Evolutionary conservation across 768 basidiomycete genomes (phyloP), one percentile per base, ranked within the genome.

Genomic region (Gloeostereum incarnatum): DNA sequence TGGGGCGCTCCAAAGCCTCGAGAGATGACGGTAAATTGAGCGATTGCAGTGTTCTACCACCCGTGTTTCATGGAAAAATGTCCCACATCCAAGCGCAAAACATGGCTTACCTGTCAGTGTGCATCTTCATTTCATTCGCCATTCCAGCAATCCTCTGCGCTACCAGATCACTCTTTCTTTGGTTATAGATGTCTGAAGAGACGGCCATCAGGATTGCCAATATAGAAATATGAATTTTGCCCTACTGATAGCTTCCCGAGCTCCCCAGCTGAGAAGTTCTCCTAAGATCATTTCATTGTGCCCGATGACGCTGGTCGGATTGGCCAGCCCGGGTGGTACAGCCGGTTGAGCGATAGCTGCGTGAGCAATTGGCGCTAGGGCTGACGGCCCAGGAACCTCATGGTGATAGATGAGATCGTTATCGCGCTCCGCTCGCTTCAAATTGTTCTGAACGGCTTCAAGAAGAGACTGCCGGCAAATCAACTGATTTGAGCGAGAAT

Each of bases 391-490:
- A 1, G 93, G 91, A 1, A 94, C 68, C 40, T 88, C 81, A 36
- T 88, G 72, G 48, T 96, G 90, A 60, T 97, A 99, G 26, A 99
- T 96, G 5, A 96, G 64, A 57, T 94, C 86, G 55, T 99, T 99
- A 57, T 98, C 94, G 22, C 89, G 75, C 45, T 82, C 75, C 0
- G 93, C 87, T 10, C 88, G 73, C 3, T 65, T 58, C 23, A 85
- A 57, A 39, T 77, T 73, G 36, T 72, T 76, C 46, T 81, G 72
- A 18, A 96, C 63, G 6, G 65, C 78, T 32, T 81, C 79, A 18
- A 84, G 60, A 11, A 97, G 63, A 1, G 85, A 87, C 92, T 97
- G 53, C 17, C 23, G n/a, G 13, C 37, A 36, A 25, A 36, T 39
- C 30, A 43, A 49, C 43, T 31, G 41, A 32, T 27, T 17, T 23